Evolutionary conservation across 2,329 filamentous ascomycete genomes (phyloP).

Genomic region (Hymenoscyphus infarciens): DNA sequence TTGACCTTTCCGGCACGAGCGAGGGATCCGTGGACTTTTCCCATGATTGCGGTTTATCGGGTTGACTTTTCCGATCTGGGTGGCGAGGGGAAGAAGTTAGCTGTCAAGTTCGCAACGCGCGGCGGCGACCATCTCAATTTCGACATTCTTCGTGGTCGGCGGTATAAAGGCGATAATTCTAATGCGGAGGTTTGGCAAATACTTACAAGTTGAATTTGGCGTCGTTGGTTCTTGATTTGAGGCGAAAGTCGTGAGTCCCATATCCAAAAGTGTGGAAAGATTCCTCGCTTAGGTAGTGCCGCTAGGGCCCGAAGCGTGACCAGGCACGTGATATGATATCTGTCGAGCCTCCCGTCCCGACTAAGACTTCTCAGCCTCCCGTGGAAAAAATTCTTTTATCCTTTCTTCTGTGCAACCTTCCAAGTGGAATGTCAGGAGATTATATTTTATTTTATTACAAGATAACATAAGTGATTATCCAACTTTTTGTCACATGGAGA

Average conservation of each 20-base stretch:
- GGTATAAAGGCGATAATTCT: background rate
- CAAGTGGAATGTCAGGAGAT: background rate
- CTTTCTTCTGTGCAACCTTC: background rate
- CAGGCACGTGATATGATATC: background rate
- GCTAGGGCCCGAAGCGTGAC: background rate
- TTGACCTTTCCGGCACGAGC: constrained; percentile 98
- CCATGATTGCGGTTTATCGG: constrained; percentile 61
- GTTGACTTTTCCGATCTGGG: constrained; percentile 30
- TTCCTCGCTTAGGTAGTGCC: constrained; percentile 18
- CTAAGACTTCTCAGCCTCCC: no score
- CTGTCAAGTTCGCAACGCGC: constrained; percentile 11
- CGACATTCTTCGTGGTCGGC: background rate
- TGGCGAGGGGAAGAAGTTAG: constrained; percentile 24
- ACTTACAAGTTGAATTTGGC: constrained; percentile 23
- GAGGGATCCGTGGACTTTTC: constrained; percentile 92
- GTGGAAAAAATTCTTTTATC: background rate
- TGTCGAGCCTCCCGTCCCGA: background rate
- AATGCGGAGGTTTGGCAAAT: background rate
- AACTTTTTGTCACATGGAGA: background rate
- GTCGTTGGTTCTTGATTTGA: constrained; percentile 13
- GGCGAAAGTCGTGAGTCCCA: constrained; percentile 12
- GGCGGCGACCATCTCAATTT: background rate
- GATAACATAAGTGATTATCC: no score
- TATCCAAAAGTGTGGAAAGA: constrained; percentile 9
- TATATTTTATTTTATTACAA: no score